Base-by-base conservation (phyloP, 192 early-diverging fungal species). In the Linnemannia hyalina region DNA sequence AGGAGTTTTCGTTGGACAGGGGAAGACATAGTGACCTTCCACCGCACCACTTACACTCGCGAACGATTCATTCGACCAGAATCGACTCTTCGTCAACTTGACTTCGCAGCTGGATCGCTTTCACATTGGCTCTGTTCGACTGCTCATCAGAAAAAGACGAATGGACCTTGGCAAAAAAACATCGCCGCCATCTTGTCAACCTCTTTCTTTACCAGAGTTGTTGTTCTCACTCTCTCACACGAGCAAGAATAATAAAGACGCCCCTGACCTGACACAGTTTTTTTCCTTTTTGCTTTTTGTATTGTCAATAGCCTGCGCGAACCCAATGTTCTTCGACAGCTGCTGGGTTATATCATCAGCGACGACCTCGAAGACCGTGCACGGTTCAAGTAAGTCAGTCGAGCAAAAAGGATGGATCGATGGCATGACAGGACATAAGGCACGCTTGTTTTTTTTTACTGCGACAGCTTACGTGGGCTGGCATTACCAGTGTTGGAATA, bases 351-450 rank as follows among this genome's bases (percentile, higher is more conserved):
- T 77, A 96, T 97, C 83, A 94, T 93, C 72, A 92, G 92, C 35
- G 94, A 95, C 68, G 95, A 96, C 81, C 93, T 96, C 77, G 96
- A 97, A 75, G 95, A 96, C 73, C 88, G 84, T 71, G 94, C 95
- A 88, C 87, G 81, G 63, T 94, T 94, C 91, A 96, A 95, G 95
- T 94, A 90, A 76, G 89, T 83, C 73, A 54, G 22, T 52, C 46
- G 47, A 49, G n/a, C 41, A 52, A 49, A 15, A 41, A 38, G 70
- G n/a, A 73, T 5, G 41, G 35, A 26, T 35, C 16, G 69, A 52
- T 52, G 49, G 49, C 49, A 52, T 2, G 20, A 52, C 49, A 52
- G 49, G 49, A 52, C 49, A 23, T n/a, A 60, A 10, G 26, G 13
- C n/a, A 65, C 26, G 11, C 11, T 15, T 13, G 10, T 40, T 40